Conservation (phyloP, 163 green algal genomes). For the Chlamydomonas reinhardtii region DNA sequence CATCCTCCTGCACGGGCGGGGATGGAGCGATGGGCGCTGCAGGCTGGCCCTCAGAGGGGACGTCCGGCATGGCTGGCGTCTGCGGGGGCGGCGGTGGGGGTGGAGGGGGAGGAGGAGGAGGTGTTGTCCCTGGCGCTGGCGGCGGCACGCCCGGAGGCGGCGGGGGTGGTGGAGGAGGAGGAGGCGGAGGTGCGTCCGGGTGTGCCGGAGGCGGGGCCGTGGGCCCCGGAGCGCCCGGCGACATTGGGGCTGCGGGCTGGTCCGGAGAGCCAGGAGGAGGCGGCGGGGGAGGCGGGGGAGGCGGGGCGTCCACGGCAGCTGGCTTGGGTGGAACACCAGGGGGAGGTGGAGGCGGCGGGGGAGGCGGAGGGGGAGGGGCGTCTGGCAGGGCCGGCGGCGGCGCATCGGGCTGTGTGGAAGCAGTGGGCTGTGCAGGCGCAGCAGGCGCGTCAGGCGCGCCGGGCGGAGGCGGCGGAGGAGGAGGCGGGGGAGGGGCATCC, state of each 20-base stretch:
- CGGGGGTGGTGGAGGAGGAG: constrained; percentile 10
- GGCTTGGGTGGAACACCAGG: not conserved
- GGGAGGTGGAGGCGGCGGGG: no score
- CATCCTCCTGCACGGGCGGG: not conserved
- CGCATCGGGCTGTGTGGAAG: not conserved
- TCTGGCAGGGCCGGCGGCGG: not conserved
- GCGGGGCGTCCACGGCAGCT: not conserved
- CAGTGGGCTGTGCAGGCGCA: no score
- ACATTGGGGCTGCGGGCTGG: not conserved
- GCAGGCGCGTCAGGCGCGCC: no score
- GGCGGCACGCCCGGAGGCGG: constrained; percentile 3
- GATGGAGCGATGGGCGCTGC: no score
- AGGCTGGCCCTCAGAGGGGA: no score
- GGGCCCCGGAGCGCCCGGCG: not conserved
- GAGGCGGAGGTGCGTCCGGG: not conserved
- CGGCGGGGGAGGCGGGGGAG: not conserved
- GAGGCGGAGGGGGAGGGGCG: no score
- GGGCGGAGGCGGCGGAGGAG: no score
- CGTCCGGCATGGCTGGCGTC: no score
- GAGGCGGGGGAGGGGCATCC: no score
- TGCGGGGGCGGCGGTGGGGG: no score
- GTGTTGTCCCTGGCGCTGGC: not conserved
- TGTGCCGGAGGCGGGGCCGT: not conserved
- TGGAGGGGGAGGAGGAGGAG: not conserved
- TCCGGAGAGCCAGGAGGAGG: not conserved